Evolutionary conservation across 306 rosid genomes (phyloP), one percentile per base, ranked within the genome.

Genomic region (Fragaria iinumae): DNA sequence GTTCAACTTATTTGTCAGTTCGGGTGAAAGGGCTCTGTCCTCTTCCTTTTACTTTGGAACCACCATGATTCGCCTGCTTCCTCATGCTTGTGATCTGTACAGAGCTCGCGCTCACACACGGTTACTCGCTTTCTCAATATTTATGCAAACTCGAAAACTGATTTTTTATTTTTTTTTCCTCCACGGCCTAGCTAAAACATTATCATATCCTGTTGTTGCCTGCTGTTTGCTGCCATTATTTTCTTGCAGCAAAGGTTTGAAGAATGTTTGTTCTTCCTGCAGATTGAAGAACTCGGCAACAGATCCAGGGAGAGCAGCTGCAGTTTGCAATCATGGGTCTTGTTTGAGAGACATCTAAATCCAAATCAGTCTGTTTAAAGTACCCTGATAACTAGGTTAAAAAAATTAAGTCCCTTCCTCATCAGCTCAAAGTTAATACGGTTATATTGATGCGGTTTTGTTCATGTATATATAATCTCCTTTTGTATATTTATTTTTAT

Each of bases 51-150:
- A 92, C 71, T 18, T 77, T 16, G 97, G 98, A 79, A 84, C 91
- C 60, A 92, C 95, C 76, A 20, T 86, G 83, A 87, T 92, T 76
- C 95, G 88, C 4, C 87, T 90, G 76, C 77, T 91, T 64, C 97
- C 97, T 75, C 98, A 90, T 87, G 96, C 95, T 23, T 94, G 90
- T 60, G 97, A 94, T 86, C 91, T 93, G 44, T 91, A 84, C 86
- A 81, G 97, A 81, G 89, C 87, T 80, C 97, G 76, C 77, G 78
- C 83, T 67, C 74, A 85, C 67, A 69, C 89, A 44, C 79, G 89
- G 89, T 80, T 81, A 84, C 90, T 92, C 34, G 89, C 84, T 79
- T 79, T 85, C 47, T 84, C 96, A 1, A 83, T 72, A 88, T 91
- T 60, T 94, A 89, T 71, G 98, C 97, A 41, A 87, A 81, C 81